phyloP scores from a whole-genome alignment of 306 rosid genomes.

The Lagenaria siceraria region DNA sequence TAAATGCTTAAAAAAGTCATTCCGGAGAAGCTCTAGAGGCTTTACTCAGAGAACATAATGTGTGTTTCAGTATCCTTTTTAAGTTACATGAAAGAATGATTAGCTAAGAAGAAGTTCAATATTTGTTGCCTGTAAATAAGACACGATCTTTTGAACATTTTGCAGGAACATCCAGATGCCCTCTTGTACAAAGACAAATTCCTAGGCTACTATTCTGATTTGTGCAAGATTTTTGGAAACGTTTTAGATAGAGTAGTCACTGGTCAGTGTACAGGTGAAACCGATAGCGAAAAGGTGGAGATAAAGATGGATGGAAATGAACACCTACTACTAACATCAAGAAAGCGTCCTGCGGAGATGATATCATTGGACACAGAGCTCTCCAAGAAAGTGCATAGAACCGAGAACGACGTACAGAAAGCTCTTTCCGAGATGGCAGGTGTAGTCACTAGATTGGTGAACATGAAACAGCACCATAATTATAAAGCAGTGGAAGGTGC shows the following conservation, averaged over 20 bases:
- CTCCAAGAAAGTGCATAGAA: conserved; percentile 16
- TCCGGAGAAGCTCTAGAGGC: neutral
- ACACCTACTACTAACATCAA: conserved; percentile 6
- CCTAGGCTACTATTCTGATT: conserved; percentile 23
- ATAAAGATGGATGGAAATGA: conserved; percentile 17
- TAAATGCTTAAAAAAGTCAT: no score
- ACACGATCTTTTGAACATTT: conserved; percentile 8
- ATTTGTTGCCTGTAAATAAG: neutral
- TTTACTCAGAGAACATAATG: neutral
- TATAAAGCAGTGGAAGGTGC: conserved; percentile 34
- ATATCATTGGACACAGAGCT: conserved; percentile 4
- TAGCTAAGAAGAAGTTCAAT: neutral
- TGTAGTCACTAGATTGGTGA: conserved; percentile 35
- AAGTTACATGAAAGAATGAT: neutral
- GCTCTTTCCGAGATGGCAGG: conserved; percentile 48
- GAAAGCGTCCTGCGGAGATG: conserved; percentile 17
- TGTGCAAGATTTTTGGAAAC: conserved; percentile 42
- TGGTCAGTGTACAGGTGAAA: conserved; percentile 18
- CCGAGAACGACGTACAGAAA: conserved; percentile 24
- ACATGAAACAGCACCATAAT: conserved; percentile 19
- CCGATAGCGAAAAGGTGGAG: conserved; percentile 10
- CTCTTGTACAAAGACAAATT: conserved; percentile 31
- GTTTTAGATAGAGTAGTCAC: conserved; percentile 16
- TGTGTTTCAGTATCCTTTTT: neutral
- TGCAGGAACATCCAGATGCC: conserved; percentile 56